Conservation (phyloP, 805 yeast species). For the Ogataea henricii region DNA sequence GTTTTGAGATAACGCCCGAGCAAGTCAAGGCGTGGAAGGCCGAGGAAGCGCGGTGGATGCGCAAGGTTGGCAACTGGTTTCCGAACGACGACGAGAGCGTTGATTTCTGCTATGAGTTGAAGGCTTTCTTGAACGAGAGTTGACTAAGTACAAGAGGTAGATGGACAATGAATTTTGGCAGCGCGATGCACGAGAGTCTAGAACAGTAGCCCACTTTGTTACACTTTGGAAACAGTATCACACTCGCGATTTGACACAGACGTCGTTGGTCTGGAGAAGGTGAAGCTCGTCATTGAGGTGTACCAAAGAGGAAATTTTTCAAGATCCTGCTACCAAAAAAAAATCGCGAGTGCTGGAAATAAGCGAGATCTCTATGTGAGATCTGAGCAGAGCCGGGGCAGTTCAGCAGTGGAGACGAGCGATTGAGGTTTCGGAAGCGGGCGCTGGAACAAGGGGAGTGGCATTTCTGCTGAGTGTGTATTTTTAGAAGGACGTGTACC, state of each 20-base stretch:
- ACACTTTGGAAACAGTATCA: neutral
- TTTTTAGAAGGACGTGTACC: too few species aligned
- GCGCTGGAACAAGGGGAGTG: too few species aligned
- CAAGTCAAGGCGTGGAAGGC: slow-evolving; percentile 31
- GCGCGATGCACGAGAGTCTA: neutral
- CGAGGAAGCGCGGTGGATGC: slow-evolving; percentile 37
- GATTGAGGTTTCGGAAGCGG: too few species aligned
- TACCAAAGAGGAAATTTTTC: slow-evolving; percentile 19
- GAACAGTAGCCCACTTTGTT: neutral
- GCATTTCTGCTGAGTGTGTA: too few species aligned
- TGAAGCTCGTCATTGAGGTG: slow-evolving; percentile 12
- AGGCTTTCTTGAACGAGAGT: slow-evolving; percentile 31
- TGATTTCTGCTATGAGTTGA: slow-evolving; percentile 34
- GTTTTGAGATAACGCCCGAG: slow-evolving; percentile 29
- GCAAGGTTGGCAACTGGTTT: slow-evolving; percentile 41
- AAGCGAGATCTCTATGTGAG: neutral
- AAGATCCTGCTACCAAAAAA: slow-evolving; percentile 5
- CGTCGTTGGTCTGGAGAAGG: neutral
- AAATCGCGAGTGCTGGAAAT: neutral
- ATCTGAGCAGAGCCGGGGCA: too few species aligned
- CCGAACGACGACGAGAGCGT: slow-evolving; percentile 30
- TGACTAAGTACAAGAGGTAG: slow-evolving; percentile 8
- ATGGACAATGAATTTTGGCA: slow-evolving; percentile 32
- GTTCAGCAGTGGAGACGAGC: too few species aligned
- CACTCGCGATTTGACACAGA: neutral